A percentile compares a stretch with the other conserved stretches of the same genome.
Evolutionary conservation across 2,329 filamentous ascomycete species (phyloP).

Genomic region (Arachnomyces sp.): DNA sequence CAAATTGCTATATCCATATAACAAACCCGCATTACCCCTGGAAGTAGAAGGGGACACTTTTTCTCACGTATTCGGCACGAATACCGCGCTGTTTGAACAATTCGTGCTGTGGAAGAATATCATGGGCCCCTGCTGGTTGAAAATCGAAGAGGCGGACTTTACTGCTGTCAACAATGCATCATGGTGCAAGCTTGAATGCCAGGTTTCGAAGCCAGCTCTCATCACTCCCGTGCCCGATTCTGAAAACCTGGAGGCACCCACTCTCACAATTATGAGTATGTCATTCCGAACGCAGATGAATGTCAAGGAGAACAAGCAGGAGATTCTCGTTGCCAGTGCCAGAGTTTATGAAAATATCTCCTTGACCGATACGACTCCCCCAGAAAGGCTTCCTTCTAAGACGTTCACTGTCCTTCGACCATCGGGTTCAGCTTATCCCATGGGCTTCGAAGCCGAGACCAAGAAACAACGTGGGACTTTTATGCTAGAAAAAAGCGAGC

Average conservation of each 20-base stretch:
- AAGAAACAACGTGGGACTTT: conserved; percentile 69
- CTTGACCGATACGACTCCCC: conserved; percentile 77
- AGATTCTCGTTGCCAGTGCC: conserved; percentile 84
- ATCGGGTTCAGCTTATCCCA: conserved; percentile 64
- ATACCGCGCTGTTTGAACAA: conserved; percentile 91
- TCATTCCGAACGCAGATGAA: conserved; percentile 84
- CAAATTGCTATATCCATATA: conserved; percentile 93
- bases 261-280: conserved; percentile 92
- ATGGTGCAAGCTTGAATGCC: conserved; percentile 91
- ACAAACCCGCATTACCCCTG: conserved; percentile 65
- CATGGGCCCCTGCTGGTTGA: conserved; percentile 97
- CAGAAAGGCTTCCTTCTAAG: conserved; percentile 79
- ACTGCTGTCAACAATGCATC: conserved; percentile 81
- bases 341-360: conserved; percentile 88
- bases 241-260: conserved; percentile 74
- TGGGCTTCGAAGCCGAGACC: conserved; percentile 75
- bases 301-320: conserved; percentile 87
- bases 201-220: conserved; percentile 68
- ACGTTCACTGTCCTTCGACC: conserved; percentile 91
- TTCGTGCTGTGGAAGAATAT: conserved; percentile 98
- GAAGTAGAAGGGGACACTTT: conserved; percentile 77
- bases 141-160: conserved; percentile 80
- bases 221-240: conserved; percentile 67
- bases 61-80: conserved; percentile 87
- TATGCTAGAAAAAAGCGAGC: conserved; percentile 74